Percentiles rank a stretch among this genome's conserved stretches.
phyloP scores from a whole-genome alignment of 176 grass and related monocot genomes.

The Carex kokanica region DNA sequence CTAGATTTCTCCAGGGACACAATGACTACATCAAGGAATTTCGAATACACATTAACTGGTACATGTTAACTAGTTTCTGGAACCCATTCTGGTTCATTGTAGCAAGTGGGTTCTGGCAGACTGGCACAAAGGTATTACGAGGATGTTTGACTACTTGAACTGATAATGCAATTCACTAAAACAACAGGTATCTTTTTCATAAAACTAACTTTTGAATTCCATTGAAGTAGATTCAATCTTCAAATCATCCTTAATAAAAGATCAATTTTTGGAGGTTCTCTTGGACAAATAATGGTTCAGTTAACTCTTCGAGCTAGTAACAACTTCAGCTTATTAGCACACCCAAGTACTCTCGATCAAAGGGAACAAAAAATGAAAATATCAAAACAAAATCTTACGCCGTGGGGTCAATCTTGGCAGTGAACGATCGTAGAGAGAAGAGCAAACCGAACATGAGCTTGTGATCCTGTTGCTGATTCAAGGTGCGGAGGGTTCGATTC shows the following conservation, averaged over 20 bases:
- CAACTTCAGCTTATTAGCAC: not conserved
- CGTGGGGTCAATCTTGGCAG: conserved; percentile 80
- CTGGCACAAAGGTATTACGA: too few species aligned
- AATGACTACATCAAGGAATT: not conserved
- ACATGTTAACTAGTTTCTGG: not conserved
- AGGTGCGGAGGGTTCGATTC: conserved; percentile 72
- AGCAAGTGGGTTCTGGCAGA: not conserved
- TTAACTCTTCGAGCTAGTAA: too few species aligned
- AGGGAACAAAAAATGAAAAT: not conserved
- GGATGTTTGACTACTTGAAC: not conserved
- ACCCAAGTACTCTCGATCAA: not conserved
- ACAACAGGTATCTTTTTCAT: not conserved
- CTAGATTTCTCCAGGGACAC: not conserved
- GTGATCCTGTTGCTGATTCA: conserved; percentile 69
- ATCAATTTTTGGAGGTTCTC: not conserved
- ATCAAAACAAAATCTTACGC: conserved; percentile 18
- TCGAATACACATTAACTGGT: not conserved
- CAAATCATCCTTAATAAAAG: not conserved
- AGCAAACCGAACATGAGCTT: conserved; percentile 99
- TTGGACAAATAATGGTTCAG: not conserved
- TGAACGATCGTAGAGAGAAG: conserved; percentile 92
- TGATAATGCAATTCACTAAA: not conserved
- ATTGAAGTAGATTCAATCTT: not conserved
- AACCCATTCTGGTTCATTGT: not conserved
- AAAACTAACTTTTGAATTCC: not conserved